phyloP scores from a whole-genome alignment of 768 basidiomycete genomes.

The Favolaschia claudopus region DNA sequence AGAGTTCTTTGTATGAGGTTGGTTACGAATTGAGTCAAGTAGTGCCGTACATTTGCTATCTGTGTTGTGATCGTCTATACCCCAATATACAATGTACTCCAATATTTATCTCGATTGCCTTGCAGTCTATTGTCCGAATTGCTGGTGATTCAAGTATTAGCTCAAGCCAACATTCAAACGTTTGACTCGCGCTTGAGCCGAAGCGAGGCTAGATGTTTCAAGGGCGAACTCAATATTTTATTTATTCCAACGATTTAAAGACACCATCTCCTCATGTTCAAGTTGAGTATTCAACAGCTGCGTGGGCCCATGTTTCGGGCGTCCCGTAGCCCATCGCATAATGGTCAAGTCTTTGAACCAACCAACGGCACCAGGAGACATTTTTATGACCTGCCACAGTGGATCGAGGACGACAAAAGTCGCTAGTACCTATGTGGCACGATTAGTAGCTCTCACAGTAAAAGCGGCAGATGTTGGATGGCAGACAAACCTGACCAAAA shows the following conservation, averaged over 20 bases:
- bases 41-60: too few species aligned
- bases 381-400: conserved; percentile 1
- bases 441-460: not conserved
- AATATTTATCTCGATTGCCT: too few species aligned
- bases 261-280: not conserved
- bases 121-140: too few species aligned
- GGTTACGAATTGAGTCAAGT: too few species aligned
- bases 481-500: conserved; percentile 8
- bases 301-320: not conserved
- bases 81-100: too few species aligned
- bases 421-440: conserved; percentile 5
- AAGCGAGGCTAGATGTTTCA: too few species aligned
- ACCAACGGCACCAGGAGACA: not conserved
- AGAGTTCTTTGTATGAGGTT: conserved; percentile 5
- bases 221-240: too few species aligned
- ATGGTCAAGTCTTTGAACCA: conserved; percentile 3
- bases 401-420: not conserved
- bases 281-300: not conserved
- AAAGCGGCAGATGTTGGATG: not conserved
- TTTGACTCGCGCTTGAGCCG: too few species aligned
- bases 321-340: conserved; percentile 3
- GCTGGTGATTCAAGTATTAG: too few species aligned
- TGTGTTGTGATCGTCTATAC: too few species aligned
- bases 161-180: too few species aligned
- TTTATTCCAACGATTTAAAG: too few species aligned